phyloP scores from a whole-genome alignment of 2,329 filamentous ascomycete species.

The Hymenoscyphus fraxineus region DNA sequence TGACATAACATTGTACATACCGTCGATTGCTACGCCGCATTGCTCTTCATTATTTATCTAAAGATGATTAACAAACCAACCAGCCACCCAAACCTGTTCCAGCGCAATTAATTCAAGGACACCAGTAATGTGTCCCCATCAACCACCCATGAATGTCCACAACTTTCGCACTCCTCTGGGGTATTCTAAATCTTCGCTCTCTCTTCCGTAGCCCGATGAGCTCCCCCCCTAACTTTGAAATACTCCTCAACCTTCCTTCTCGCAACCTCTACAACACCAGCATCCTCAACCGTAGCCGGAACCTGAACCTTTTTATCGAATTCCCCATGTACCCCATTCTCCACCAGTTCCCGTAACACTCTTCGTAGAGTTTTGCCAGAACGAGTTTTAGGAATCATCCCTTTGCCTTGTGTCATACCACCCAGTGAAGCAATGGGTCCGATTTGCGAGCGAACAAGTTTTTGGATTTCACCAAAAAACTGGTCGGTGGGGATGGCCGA shows the following conservation, averaged over 20 bases:
- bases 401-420: slow-evolving; percentile 77
- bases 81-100: neutral
- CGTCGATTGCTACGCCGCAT: too few species aligned
- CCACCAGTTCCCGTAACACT: slow-evolving; percentile 76
- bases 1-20: too few species aligned
- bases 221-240: slow-evolving; percentile 49
- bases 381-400: slow-evolving; percentile 87
- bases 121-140: neutral
- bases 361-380: slow-evolving; percentile 87
- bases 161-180: neutral
- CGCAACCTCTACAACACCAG: slow-evolving; percentile 68
- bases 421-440: slow-evolving; percentile 83
- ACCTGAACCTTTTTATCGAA: slow-evolving; percentile 69
- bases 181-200: slow-evolving; percentile 45
- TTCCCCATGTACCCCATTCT: slow-evolving; percentile 73
- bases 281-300: slow-evolving; percentile 84
- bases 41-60: too few species aligned
- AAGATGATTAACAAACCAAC: too few species aligned
- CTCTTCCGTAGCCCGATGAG: slow-evolving; percentile 29
- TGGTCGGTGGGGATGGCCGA: slow-evolving; percentile 47
- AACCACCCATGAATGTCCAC: neutral
- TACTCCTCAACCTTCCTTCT: slow-evolving; percentile 70
- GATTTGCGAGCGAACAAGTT: slow-evolving; percentile 72
- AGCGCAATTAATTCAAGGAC: neutral
- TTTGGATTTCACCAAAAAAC: slow-evolving; percentile 62